Evolutionary conservation across 2,329 filamentous ascomycete genomes (phyloP).

Genomic region (Penicillium palitans): DNA sequence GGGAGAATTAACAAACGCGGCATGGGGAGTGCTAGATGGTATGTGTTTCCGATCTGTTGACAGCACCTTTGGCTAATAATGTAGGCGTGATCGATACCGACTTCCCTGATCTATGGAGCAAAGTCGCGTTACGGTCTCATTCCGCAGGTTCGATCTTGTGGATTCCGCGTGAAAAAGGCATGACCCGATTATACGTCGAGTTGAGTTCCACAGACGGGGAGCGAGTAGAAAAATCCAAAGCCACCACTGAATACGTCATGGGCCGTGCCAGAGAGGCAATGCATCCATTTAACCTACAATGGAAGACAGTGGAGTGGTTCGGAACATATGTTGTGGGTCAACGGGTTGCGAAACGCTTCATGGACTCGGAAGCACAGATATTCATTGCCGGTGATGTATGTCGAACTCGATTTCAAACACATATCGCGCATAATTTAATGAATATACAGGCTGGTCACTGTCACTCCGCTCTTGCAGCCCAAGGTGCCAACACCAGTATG

Average conservation of each 20-base stretch:
- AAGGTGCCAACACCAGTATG: conserved; percentile 41
- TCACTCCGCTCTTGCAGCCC: conserved; percentile 35
- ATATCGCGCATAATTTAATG: neutral
- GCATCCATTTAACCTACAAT: conserved; percentile 47
- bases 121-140: conserved; percentile 68
- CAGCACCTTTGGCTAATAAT: neutral
- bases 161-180: conserved; percentile 70
- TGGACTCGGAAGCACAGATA: conserved; percentile 42
- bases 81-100: conserved; percentile 59
- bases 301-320: conserved; percentile 51
- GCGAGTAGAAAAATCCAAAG: conserved; percentile 33
- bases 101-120: conserved; percentile 75
- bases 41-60: conserved; percentile 36
- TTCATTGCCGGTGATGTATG: conserved; percentile 53
- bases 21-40: conserved; percentile 73
- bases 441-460: conserved; percentile 30
- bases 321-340: conserved; percentile 54
- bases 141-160: conserved; percentile 69
- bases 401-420: neutral
- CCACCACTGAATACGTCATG: conserved; percentile 69
- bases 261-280: conserved; percentile 48
- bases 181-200: conserved; percentile 63
- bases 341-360: conserved; percentile 49
- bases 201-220: conserved; percentile 30
- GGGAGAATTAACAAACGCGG: conserved; percentile 55